A percentile compares a stretch with the other conserved stretches of the same genome.
phyloP scores from a whole-genome alignment of 352 stramenopile genomes.

The Globisporangium heterothallicum region DNA sequence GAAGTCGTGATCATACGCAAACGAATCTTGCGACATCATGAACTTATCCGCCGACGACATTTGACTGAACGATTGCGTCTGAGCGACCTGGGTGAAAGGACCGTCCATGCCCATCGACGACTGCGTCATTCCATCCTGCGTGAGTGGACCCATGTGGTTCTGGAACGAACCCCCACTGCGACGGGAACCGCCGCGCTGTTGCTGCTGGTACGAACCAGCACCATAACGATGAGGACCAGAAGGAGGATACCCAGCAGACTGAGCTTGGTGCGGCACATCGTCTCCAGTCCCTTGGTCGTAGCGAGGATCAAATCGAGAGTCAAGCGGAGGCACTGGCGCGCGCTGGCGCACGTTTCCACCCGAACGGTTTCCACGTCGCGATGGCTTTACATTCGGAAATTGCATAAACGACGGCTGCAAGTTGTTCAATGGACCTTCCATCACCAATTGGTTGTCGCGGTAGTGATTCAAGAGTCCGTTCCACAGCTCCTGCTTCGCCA shows the following conservation, averaged over 20 bases:
- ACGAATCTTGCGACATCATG: constrained; percentile 79
- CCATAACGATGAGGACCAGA: constrained; percentile 32
- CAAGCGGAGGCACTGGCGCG: constrained; percentile 54
- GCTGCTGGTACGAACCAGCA: constrained; percentile 8
- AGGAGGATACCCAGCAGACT: constrained; percentile 29
- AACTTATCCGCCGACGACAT: constrained; percentile 75
- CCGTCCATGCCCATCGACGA: constrained; percentile 56
- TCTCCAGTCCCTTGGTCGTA: constrained; percentile 48
- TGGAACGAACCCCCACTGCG: constrained; percentile 20
- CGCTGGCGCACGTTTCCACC: constrained; percentile 42
- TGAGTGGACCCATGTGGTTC: constrained; percentile 49
- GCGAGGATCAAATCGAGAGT: constrained; percentile 81
- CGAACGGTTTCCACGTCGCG: constrained; percentile 26
- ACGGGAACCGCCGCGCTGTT: constrained; percentile 20
- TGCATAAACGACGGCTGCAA: constrained; percentile 96
- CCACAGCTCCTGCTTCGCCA: constrained; percentile 97
- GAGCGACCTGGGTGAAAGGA: constrained; percentile 72
- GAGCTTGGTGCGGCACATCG: constrained; percentile 13
- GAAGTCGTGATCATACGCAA: constrained; percentile 72
- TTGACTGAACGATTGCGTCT: constrained; percentile 85
- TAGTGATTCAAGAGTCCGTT: constrained; percentile 97
- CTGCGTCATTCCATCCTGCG: constrained; percentile 71
- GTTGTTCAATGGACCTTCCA: constrained; percentile 97
- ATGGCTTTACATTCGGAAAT: constrained; percentile 81
- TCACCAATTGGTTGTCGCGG: constrained; percentile 92